These are phyloP conservation scores for Macrophomina phaseolina DNA, from an alignment of 2,329 filamentous ascomycete species.

Conservation along the genomic window DNA sequence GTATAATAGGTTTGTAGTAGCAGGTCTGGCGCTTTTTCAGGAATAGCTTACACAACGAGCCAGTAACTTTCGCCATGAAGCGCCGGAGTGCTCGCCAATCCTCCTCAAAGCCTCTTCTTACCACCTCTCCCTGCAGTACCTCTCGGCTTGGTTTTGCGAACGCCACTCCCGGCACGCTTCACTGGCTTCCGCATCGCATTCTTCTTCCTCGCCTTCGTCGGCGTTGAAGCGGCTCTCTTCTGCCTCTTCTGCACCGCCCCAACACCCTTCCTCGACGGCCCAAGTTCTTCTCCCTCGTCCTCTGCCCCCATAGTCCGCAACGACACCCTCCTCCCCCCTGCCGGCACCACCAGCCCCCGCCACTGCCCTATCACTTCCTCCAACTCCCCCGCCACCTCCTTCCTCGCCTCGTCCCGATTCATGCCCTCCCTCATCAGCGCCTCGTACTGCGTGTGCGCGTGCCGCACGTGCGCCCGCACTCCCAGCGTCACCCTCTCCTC, in stretches of 20 bases:
- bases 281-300: background rate
- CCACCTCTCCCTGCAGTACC: background rate
- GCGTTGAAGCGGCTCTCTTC: background rate
- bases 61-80: no score
- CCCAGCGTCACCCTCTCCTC: constrained; percentile 52
- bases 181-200: background rate
- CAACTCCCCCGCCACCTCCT: constrained; percentile 33
- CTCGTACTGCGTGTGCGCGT: constrained; percentile 57
- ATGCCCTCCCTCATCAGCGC: constrained; percentile 37
- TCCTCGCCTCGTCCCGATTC: constrained; percentile 34
- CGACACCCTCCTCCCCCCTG: background rate
- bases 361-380: constrained; percentile 35
- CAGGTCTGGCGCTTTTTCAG: background rate
- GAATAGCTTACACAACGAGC: background rate
- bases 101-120: background rate
- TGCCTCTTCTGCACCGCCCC: background rate
- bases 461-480: constrained; percentile 57
- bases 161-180: background rate
- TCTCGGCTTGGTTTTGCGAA: background rate
- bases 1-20: constrained; percentile 17
- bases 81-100: background rate
- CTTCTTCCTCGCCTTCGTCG: background rate
- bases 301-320: background rate
- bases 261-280: background rate
- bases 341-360: constrained; percentile 25